Conservation (phyloP, 495 filamentous ascomycete genomes). For the Bryoglossum gracile region DNA sequence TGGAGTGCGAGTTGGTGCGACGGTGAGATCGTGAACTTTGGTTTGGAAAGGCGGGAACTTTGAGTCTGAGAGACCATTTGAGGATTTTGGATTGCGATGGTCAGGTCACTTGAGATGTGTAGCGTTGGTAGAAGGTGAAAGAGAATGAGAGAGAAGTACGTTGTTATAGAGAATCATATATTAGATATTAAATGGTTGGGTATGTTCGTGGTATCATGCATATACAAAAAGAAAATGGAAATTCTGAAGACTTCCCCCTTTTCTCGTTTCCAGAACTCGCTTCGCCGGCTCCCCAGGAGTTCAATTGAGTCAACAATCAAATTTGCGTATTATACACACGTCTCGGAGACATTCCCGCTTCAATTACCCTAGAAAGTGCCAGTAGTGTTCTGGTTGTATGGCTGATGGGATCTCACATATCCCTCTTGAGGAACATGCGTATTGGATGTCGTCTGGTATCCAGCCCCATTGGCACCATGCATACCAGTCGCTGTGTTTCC, state of each 20-base stretch:
- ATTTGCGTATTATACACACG: too few relatives aligned
- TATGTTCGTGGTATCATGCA: background rate
- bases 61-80: too few relatives aligned
- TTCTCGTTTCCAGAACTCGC: background rate
- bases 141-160: too few relatives aligned
- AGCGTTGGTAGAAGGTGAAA: too few relatives aligned
- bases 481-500: background rate
- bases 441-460: too few relatives aligned
- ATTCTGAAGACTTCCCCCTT: background rate
- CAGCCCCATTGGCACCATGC: slow-evolving; percentile 2
- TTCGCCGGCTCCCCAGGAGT: background rate
- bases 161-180: too few relatives aligned
- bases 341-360: too few relatives aligned
- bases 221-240: background rate
- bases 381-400: slow-evolving; percentile 8
- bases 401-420: background rate
- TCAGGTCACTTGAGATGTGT: too few relatives aligned
- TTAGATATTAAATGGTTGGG: background rate
- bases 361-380: slow-evolving; percentile 12
- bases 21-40: too few relatives aligned
- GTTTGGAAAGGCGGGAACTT: too few relatives aligned
- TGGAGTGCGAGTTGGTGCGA: too few relatives aligned
- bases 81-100: too few relatives aligned
- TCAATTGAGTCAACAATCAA: background rate
- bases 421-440: background rate